Conservation (phyloP, 495 filamentous ascomycete species). For the Penicillium canariense region DNA sequence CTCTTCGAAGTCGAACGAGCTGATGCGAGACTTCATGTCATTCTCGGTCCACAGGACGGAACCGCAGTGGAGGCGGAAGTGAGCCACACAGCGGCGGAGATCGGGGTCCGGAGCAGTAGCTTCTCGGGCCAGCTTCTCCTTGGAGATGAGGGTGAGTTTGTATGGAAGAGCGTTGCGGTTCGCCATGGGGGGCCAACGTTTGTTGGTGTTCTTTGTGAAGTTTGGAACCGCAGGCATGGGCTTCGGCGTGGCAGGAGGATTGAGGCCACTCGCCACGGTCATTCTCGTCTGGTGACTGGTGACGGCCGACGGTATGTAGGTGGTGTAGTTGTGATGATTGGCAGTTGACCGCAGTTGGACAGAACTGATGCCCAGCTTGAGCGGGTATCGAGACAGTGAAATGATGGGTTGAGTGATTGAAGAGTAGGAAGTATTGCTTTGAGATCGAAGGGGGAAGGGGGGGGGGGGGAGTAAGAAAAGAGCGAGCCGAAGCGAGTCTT, state of each 20-base stretch:
- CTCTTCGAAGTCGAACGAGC: conserved; percentile 42
- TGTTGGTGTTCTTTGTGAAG: conserved; percentile 34
- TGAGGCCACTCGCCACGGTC: conserved; percentile 16
- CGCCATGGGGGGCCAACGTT: conserved; percentile 44
- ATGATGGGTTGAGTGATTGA: neutral
- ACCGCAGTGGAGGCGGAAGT: conserved; percentile 41
- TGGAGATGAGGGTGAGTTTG: conserved; percentile 43
- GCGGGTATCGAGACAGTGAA: neutral
- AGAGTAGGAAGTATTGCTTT: neutral
- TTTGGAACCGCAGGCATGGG: conserved; percentile 19
- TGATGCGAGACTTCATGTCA: conserved; percentile 44
- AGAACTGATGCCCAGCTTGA: neutral
- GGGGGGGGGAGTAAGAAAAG: neutral
- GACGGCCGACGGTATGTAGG: neutral
- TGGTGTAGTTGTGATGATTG: neutral
- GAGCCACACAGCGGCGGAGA: conserved; percentile 42
- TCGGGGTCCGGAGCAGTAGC: conserved; percentile 42
- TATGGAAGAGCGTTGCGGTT: conserved; percentile 43
- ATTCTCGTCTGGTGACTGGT: conserved; percentile 12
- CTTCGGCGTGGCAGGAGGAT: conserved; percentile 18
- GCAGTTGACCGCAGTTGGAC: neutral
- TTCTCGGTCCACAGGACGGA: conserved; percentile 43
- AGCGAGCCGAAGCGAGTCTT: conserved; percentile 11
- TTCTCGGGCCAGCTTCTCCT: conserved; percentile 43
- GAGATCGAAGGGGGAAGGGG: conserved; percentile 4